Evolutionary conservation across 228 moss, liverwort and hornwort genomes (phyloP).

Genomic region (Sphagnum magellanicum): DNA sequence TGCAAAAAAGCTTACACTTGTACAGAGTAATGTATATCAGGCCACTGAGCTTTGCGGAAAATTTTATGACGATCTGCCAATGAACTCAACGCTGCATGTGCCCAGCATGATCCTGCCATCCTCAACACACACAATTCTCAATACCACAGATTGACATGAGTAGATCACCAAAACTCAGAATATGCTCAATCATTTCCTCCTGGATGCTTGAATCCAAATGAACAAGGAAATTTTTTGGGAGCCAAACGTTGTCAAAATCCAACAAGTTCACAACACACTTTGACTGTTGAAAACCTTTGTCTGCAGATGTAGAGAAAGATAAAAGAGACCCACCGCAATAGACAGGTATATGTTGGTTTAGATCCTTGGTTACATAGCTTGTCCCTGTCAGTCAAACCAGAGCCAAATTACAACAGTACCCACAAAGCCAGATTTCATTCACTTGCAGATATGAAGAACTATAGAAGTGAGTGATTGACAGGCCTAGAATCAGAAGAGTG

Average conservation of each 20-base stretch:
- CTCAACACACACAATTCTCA: not conserved
- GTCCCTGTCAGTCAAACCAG: slow-evolving; percentile 44
- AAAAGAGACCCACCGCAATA: slow-evolving; percentile 52
- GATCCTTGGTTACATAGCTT: slow-evolving; percentile 73
- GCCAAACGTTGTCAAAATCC: too few species aligned
- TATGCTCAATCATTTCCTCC: not conserved
- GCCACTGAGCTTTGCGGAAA: slow-evolving; percentile 78
- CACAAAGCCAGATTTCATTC: not conserved
- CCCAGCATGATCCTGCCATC: slow-evolving; percentile 85
- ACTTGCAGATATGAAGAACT: not conserved
- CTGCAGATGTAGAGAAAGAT: too few species aligned
- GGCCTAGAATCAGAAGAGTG: not conserved
- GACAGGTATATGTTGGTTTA: slow-evolving; percentile 92
- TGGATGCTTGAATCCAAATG: not conserved
- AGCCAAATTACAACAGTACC: slow-evolving; percentile 1
- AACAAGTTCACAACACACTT: too few species aligned
- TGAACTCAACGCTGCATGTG: slow-evolving; percentile 84
- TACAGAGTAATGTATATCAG: slow-evolving; percentile 78
- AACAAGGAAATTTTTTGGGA: too few species aligned
- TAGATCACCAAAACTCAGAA: too few species aligned
- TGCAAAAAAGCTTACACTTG: slow-evolving; percentile 60
- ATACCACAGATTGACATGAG: not conserved
- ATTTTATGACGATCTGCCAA: slow-evolving; percentile 90
- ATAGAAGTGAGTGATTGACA: not conserved
- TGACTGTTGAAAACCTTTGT: too few species aligned